phyloP scores from a whole-genome alignment of 768 basidiomycete genomes.

The Podaxis rugospora region DNA sequence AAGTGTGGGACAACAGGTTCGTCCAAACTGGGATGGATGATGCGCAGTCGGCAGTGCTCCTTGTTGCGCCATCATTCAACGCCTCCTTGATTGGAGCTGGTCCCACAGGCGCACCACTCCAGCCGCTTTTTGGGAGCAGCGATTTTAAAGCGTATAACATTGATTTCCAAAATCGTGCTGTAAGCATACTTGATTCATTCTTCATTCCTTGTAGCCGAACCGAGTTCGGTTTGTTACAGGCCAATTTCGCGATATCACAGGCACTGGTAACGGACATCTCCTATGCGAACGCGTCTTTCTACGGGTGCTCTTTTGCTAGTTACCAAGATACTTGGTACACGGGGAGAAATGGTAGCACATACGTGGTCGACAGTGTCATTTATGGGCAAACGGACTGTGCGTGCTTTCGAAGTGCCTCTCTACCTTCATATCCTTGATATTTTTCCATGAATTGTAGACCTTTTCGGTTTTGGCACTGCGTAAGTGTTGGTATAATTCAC shows the following conservation, averaged over 20 bases:
- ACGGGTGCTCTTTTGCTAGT: constrained; percentile 55
- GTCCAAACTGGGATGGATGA: constrained; percentile 44
- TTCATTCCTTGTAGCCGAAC: background rate
- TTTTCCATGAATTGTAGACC: constrained; percentile 27
- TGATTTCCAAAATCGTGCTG: constrained; percentile 64
- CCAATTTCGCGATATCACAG: constrained; percentile 55
- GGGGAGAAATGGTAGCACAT: constrained; percentile 53
- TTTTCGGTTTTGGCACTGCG: constrained; percentile 62
- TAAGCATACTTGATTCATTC: constrained; percentile 22
- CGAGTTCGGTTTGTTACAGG: constrained; percentile 22
- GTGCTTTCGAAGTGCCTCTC: constrained; percentile 13
- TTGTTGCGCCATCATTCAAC: constrained; percentile 51
- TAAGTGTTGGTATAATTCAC: constrained; percentile 19
- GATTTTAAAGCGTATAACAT: constrained; percentile 68
- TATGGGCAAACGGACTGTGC: constrained; percentile 63
- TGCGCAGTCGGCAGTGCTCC: constrained; percentile 53
- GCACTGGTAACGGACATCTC: constrained; percentile 60
- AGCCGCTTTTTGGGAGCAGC: constrained; percentile 45
- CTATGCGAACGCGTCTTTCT: constrained; percentile 66
- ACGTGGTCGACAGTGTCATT: constrained; percentile 57
- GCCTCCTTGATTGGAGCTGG: constrained; percentile 59
- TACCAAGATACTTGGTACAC: constrained; percentile 68
- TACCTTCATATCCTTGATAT: background rate
- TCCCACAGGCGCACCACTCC: constrained; percentile 49
- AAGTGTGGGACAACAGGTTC: constrained; percentile 46